A percentile compares a stretch with the other conserved stretches of the same genome.
Evolutionary conservation across 2,329 filamentous ascomycete species (phyloP).

Genomic region (Paraphoma sp.): DNA sequence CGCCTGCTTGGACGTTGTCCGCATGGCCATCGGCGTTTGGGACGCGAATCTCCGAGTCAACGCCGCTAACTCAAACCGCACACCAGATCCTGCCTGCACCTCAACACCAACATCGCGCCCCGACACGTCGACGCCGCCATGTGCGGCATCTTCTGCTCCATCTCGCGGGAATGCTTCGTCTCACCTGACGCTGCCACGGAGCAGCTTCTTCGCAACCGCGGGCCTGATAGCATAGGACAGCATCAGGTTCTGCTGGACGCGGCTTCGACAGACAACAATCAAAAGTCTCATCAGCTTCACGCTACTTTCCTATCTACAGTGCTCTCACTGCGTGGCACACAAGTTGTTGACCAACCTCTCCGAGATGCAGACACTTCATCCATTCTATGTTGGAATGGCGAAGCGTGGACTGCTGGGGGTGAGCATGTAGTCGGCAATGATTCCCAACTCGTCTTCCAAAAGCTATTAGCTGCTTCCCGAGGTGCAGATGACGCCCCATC

Average conservation of each 20-base stretch:
- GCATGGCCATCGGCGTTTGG: conserved; percentile 27
- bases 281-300: conserved; percentile 34
- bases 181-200: conserved; percentile 31
- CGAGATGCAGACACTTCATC: conserved; percentile 63
- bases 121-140: conserved; percentile 21
- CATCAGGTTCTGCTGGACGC: conserved; percentile 21
- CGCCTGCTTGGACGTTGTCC: conserved; percentile 16
- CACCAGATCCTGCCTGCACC: neutral
- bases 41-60: conserved; percentile 25
- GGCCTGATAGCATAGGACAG: conserved; percentile 37
- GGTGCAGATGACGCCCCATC: neutral
- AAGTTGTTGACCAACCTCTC: conserved; percentile 76
- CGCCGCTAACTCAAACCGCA: conserved; percentile 4
- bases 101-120: conserved; percentile 18
- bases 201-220: conserved; percentile 38
- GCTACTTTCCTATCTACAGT: conserved; percentile 82
- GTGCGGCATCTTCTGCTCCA: conserved; percentile 61
- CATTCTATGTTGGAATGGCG: conserved; percentile 94
- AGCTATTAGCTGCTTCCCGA: conserved; percentile 54
- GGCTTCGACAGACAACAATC: neutral
- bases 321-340: conserved; percentile 81
- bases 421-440: conserved; percentile 75
- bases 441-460: conserved; percentile 70
- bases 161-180: conserved; percentile 42
- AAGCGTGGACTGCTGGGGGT: conserved; percentile 80